phyloP scores from a whole-genome alignment of 1,284 basidiomycete species.

The Megacollybia platyphylla region DNA sequence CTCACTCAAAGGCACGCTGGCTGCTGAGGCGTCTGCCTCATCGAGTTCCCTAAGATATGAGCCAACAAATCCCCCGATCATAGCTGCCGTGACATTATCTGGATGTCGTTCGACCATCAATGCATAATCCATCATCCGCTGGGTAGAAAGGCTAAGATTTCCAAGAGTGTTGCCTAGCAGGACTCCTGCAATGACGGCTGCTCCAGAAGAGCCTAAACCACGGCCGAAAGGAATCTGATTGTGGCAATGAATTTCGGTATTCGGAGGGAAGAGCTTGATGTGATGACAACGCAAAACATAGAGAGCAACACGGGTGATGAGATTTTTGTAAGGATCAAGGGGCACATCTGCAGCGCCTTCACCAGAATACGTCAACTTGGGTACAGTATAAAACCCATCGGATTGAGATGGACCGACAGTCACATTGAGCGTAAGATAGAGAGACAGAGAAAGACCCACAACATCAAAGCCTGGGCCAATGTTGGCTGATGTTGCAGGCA shows the following conservation, averaged over 20 bases:
- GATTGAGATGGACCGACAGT: slow-evolving; percentile 19
- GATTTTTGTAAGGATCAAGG: slow-evolving; percentile 91
- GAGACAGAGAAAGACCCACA: slow-evolving; percentile 89
- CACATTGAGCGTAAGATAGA: slow-evolving; percentile 74
- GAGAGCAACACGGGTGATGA: slow-evolving; percentile 94
- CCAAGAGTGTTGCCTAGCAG: slow-evolving; percentile 83
- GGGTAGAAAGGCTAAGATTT: slow-evolving; percentile 52
- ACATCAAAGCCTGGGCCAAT: slow-evolving; percentile 99
- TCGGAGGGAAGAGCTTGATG: slow-evolving; percentile 64
- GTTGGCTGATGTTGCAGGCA: slow-evolving; percentile 96
- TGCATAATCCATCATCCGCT: slow-evolving; percentile 87
- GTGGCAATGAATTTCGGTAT: slow-evolving; percentile 63
- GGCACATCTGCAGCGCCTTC: slow-evolving; percentile 88
- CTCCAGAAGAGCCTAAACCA: slow-evolving; percentile 93
- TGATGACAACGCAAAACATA: slow-evolving; percentile 89
- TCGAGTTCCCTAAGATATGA: slow-evolving; percentile 91
- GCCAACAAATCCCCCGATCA: slow-evolving; percentile 97
- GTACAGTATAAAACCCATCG: slow-evolving; percentile 24
- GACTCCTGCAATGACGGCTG: slow-evolving; percentile 95
- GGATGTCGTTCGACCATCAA: slow-evolving; percentile 99
- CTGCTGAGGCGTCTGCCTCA: slow-evolving; percentile 60
- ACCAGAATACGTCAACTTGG: slow-evolving; percentile 72
- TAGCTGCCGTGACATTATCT: slow-evolving; percentile 96
- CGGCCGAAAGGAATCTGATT: slow-evolving; percentile 98
- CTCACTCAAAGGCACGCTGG: slow-evolving; percentile 89